These are phyloP conservation scores for Globisporangium solare DNA, from an alignment of 352 stramenopile species.

Conservation along the genomic window DNA sequence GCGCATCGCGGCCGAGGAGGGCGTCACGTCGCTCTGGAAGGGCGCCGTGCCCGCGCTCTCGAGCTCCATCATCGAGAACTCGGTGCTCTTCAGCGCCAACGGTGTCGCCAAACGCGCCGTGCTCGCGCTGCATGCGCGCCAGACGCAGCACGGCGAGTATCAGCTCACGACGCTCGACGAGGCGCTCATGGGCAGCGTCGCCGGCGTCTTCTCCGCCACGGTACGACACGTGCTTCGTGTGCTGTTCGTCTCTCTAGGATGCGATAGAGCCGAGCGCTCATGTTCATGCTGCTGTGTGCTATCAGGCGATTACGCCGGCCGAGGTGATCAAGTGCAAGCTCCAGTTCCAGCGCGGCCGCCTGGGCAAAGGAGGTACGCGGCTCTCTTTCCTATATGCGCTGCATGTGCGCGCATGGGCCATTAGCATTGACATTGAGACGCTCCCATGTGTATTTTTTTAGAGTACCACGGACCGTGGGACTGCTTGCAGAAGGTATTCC, in stretches of 20 bases:
- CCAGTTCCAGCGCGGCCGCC: constrained; percentile 65
- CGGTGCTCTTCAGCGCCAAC: constrained; percentile 87
- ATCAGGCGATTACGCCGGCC: constrained; percentile 74
- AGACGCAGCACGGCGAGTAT: constrained; percentile 43
- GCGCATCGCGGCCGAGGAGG: constrained; percentile 71
- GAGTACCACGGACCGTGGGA: constrained; percentile 63
- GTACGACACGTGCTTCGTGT: constrained; percentile 14
- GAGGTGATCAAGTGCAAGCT: constrained; percentile 87
- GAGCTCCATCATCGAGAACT: constrained; percentile 88
- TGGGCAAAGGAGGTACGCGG: constrained; percentile 55
- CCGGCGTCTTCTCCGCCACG: constrained; percentile 83
- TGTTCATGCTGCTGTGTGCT: background rate
- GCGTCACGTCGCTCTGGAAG: constrained; percentile 78
- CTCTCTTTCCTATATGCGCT: background rate
- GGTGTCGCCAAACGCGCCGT: constrained; percentile 69
- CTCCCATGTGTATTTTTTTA: too few species aligned
- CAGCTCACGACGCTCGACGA: constrained; percentile 78
- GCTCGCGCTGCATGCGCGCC: constrained; percentile 42
- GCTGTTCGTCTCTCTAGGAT: too few species aligned
- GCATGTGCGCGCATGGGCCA: too few species aligned
- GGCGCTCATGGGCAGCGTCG: constrained; percentile 73
- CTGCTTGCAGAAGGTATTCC: constrained; percentile 61
- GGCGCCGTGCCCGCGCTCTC: constrained; percentile 82
- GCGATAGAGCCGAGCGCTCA: too few species aligned
- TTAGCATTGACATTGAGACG: too few species aligned